A percentile compares a stretch with the other conserved stretches of the same genome.
Conservation (phyloP, 176 grass and related monocot genomes). For the Triticum turgidum region DNA sequence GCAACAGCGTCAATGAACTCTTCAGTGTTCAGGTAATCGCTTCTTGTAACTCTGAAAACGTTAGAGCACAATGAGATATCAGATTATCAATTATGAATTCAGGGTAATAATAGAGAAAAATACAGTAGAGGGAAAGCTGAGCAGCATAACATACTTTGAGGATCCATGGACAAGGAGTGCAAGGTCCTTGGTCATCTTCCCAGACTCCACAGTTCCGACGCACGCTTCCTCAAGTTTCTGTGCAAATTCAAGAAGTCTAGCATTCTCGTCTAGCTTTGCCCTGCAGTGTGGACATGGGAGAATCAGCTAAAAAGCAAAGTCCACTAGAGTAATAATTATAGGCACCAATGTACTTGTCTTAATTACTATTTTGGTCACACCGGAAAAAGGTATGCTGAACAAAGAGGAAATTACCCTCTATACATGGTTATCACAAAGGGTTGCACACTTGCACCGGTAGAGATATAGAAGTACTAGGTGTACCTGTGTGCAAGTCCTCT, state of each 20-base stretch:
- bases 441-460: background rate
- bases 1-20: slow-evolving; percentile 91
- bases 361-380: slow-evolving; percentile 14
- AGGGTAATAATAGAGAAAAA: background rate
- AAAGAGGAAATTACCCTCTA: slow-evolving; percentile 6
- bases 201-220: slow-evolving; percentile 82
- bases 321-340: background rate
- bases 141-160: slow-evolving; percentile 54
- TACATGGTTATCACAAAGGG: background rate
- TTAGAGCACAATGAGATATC: background rate
- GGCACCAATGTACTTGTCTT: background rate
- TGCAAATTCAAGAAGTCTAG: slow-evolving; percentile 72
- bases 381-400: background rate
- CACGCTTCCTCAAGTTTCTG: slow-evolving; percentile 88
- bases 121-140: background rate
- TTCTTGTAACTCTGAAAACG: slow-evolving; percentile 60
- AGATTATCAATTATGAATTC: background rate
- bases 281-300: slow-evolving; percentile 36
- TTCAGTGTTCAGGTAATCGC: slow-evolving; percentile 81
- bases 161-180: slow-evolving; percentile 89
- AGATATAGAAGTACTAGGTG: background rate
- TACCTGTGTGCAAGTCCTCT: slow-evolving; percentile 96
- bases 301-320: background rate
- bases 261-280: slow-evolving; percentile 91
- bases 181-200: slow-evolving; percentile 99